Evolutionary conservation across 2,329 filamentous ascomycete species (phyloP).

Genomic region (Fusarium vanettenii): DNA sequence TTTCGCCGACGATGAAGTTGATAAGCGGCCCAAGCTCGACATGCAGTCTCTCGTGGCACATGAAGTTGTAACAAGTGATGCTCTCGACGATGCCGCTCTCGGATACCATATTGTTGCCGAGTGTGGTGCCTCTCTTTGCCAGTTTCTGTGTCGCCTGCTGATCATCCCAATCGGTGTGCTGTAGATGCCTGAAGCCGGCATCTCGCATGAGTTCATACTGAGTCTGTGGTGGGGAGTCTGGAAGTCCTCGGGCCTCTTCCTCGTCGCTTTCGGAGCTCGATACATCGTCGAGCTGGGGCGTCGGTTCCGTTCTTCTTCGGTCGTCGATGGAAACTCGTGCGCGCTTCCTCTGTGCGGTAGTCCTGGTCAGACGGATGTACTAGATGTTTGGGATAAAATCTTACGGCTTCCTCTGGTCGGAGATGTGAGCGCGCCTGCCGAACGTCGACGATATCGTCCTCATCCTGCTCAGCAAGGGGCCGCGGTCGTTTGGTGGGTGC

Average conservation of each 20-base stretch:
- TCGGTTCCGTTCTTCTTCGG: conserved; percentile 23
- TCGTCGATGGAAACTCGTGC: conserved; percentile 47
- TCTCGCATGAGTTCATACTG: conserved; percentile 73
- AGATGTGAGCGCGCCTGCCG: conserved; percentile 56
- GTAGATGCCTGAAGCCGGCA: conserved; percentile 67
- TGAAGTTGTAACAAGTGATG: conserved; percentile 91
- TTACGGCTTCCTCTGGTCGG: conserved; percentile 53
- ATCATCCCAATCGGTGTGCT: conserved; percentile 69
- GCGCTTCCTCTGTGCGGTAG: conserved; percentile 46
- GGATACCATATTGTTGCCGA: conserved; percentile 78
- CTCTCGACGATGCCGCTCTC: conserved; percentile 90
- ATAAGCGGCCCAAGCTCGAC: conserved; percentile 92
- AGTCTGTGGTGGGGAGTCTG: conserved; percentile 59
- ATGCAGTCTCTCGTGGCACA: conserved; percentile 88
- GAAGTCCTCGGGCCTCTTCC: conserved; percentile 37
- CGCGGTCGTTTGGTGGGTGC: conserved; percentile 57
- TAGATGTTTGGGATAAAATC: conserved; percentile 32
- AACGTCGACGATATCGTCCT: conserved; percentile 51
- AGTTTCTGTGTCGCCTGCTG: conserved; percentile 73
- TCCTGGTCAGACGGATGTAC: not conserved
- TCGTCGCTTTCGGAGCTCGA: conserved; percentile 47
- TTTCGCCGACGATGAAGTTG: conserved; percentile 98
- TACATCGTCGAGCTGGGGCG: conserved; percentile 35
- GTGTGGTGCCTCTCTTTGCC: conserved; percentile 58
- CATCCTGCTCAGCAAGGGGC: conserved; percentile 49